phyloP scores from a whole-genome alignment of 2,329 filamentous ascomycete genomes.

The Thielaviopsis ethacetica region DNA sequence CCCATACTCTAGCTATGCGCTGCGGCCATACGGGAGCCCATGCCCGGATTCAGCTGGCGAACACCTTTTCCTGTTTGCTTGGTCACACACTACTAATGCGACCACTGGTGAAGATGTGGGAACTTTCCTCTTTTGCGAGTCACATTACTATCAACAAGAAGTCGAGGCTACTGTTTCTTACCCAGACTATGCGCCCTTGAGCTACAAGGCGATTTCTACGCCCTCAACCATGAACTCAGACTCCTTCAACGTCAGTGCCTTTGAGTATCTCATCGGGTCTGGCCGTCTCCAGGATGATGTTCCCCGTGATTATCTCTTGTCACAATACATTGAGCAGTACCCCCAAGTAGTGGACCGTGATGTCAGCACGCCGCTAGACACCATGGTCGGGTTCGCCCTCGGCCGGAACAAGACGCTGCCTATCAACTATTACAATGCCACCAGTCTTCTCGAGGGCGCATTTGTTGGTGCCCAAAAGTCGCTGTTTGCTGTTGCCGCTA shows the following conservation, averaged over 20 bases:
- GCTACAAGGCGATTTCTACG: not conserved
- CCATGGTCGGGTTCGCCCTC: conserved; percentile 21
- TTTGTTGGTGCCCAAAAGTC: conserved; percentile 18
- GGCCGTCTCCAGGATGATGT: conserved; percentile 14
- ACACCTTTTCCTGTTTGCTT: conserved; percentile 23
- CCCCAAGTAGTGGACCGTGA: conserved; percentile 10
- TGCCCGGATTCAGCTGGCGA: conserved; percentile 19
- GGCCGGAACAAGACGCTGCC: conserved; percentile 12
- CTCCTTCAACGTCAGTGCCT: conserved; percentile 21
- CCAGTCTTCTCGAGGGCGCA: conserved; percentile 1
- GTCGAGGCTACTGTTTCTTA: conserved; percentile 24
- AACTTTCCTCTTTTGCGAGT: conserved; percentile 26
- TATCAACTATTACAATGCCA: conserved; percentile 5
- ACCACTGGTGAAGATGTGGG: conserved; percentile 7
- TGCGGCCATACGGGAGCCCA: conserved; percentile 15
- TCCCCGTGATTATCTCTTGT: conserved; percentile 16
- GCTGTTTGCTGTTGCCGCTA: conserved; percentile 18
- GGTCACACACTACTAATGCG: conserved; percentile 15
- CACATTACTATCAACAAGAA: conserved; percentile 28
- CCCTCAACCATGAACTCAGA: too few species aligned
- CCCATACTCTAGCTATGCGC: conserved; percentile 18
- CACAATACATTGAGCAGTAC: conserved; percentile 16
- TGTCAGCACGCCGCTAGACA: conserved; percentile 15
- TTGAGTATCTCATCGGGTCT: conserved; percentile 20
- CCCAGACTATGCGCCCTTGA: conserved; percentile 12